These are phyloP conservation scores for Fusarium citri DNA, from an alignment of 2,329 filamentous ascomycete species.

Conservation along the genomic window DNA sequence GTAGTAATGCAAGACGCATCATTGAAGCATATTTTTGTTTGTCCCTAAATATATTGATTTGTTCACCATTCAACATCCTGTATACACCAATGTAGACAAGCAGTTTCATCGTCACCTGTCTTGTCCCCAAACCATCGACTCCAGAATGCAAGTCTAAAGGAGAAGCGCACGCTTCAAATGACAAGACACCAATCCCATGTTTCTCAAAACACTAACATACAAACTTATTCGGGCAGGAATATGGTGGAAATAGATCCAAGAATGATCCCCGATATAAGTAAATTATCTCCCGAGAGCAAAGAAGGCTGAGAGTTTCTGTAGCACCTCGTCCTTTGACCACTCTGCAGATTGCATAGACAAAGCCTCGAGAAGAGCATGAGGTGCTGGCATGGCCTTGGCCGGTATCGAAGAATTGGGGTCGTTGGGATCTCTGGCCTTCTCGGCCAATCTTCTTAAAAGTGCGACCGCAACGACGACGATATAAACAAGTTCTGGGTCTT, in stretches of 20 bases:
- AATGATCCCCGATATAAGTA: constrained; percentile 2
- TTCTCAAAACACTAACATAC: constrained; percentile 48
- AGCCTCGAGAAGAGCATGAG: constrained; percentile 74
- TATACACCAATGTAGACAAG: constrained; percentile 41
- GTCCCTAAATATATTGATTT: constrained; percentile 43
- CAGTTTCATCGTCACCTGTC: constrained; percentile 40
- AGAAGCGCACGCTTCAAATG: constrained; percentile 45
- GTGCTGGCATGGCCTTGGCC: constrained; percentile 71
- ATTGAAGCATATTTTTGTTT: constrained; percentile 41
- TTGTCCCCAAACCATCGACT: constrained; percentile 44
- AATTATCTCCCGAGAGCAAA: constrained; percentile 61
- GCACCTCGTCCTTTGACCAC: constrained; percentile 72
- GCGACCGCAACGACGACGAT: constrained; percentile 77
- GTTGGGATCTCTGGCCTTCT: constrained; percentile 73
- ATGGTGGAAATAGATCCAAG: constrained; percentile 37
- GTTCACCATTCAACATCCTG: constrained; percentile 42
- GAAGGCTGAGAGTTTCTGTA: constrained; percentile 75
- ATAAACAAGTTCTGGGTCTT: constrained; percentile 66
- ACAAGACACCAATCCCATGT: constrained; percentile 44
- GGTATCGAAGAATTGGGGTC: constrained; percentile 65
- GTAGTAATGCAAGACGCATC: constrained; percentile 45
- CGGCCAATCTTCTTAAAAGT: constrained; percentile 74
- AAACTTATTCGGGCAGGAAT: constrained; percentile 38
- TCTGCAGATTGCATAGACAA: constrained; percentile 72
- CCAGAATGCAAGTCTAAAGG: constrained; percentile 48